Base-by-base conservation (phyloP, 495 filamentous ascomycete species). In the Aspergillus conjunctus region DNA sequence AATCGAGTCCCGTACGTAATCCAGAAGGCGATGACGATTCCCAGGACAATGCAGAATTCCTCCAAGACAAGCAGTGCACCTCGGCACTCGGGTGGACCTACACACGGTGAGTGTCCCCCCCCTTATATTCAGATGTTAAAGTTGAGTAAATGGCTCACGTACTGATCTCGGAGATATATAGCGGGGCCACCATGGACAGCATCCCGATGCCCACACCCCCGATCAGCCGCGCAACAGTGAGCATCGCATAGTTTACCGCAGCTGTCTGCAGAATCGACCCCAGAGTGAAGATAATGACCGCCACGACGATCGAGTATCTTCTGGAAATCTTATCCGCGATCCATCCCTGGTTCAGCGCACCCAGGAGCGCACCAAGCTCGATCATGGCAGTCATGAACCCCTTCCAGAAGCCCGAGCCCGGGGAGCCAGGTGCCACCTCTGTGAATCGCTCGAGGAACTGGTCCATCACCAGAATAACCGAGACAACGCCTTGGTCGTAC, bases 191-290 rank as follows among this genome's bases (percentile, higher is more conserved):
- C 79, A 82, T 82, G 11, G 72, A 76, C 49, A 80, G 62, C 82
- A 83, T 84, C 41, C 84, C 84, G 60, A 88, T 84, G 0, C 82
- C 85, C 10, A 85, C 50, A 50, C 85, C 85, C n/a, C 83, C 85
- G 61, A 88, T 81, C 30, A 85, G 70, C n/a, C 85, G 75, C 6
- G 80, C 85, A n/a, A 81, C 75, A 1, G 76, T 77, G 56, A 88
- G 68, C 83, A 87, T 86, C 4, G 78, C 73, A 63, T 83, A 85
- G 30, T 82, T 72, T 6, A 79, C 64, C 0, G 85, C 73, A 33
- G 76, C 81, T 30, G 83, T 84, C 63, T 88, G 85, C 33, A 88
- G 64, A 3, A 78, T 67, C 0, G 81, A 80, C 0, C 85, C 85
- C 49, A 87, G 26, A 0, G 73, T 77, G 63, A 87, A 88, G 56